These are phyloP conservation scores for Arachnopeziza araneosa DNA, from an alignment of 2,329 filamentous ascomycete genomes.

Conservation along the genomic window DNA sequence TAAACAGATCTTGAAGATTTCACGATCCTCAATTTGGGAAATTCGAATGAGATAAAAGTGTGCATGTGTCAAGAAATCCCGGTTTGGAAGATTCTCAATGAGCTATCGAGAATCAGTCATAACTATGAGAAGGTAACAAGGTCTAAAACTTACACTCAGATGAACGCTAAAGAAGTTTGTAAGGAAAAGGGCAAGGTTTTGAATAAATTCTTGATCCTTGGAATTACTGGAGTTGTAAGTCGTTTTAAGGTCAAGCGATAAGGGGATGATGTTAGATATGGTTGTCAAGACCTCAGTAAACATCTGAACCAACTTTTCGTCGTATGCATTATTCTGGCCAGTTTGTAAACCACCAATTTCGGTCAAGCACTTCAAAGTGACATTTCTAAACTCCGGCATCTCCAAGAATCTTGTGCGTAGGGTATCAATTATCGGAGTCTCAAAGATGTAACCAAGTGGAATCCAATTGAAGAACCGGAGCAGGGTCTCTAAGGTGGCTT, in stretches of 20 bases:
- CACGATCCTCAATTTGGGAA: slow-evolving; percentile 95
- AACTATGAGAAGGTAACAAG: slow-evolving; percentile 1
- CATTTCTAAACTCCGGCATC: slow-evolving; percentile 90
- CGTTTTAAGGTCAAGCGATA: slow-evolving; percentile 82
- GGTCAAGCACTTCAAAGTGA: slow-evolving; percentile 93
- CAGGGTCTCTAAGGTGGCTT: slow-evolving; percentile 93
- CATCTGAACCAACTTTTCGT: slow-evolving; percentile 96
- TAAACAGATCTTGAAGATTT: slow-evolving; percentile 98
- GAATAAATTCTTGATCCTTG: slow-evolving; percentile 93
- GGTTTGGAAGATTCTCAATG: slow-evolving; percentile 92
- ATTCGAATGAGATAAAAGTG: slow-evolving; percentile 98
- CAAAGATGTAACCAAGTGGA: slow-evolving; percentile 95
- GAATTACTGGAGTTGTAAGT: slow-evolving; percentile 91
- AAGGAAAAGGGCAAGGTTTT: slow-evolving; percentile 91
- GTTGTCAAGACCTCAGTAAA: slow-evolving; percentile 94
- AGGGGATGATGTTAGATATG: slow-evolving; percentile 87
- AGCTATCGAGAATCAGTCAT: slow-evolving; percentile 46
- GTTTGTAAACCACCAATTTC: slow-evolving; percentile 95
- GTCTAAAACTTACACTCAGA: slow-evolving; percentile 55
- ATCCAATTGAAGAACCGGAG: slow-evolving; percentile 99
- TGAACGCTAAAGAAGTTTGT: slow-evolving; percentile 97
- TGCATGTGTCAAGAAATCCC: slow-evolving; percentile 88
- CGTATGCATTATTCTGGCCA: slow-evolving; percentile 68
- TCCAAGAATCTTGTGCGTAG: slow-evolving; percentile 88
- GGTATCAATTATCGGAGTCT: slow-evolving; percentile 93